Evolutionary conservation across 306 rosid species (phyloP).

Genomic region (Dalbergia cultrata): DNA sequence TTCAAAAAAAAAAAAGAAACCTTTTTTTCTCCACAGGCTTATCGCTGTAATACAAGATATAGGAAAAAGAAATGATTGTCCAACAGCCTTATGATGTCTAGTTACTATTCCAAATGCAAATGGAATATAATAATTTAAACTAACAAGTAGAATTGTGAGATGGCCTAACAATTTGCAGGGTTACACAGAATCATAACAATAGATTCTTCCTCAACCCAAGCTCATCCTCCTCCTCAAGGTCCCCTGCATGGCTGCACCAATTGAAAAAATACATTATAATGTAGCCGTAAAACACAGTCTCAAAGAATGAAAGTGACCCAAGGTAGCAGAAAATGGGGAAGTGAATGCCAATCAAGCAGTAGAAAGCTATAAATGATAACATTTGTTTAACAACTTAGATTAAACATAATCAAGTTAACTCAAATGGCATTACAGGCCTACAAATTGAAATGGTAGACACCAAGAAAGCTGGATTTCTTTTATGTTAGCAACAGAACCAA

Average conservation of each 20-base stretch:
- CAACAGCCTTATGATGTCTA: neutral
- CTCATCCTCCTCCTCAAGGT: constrained; percentile 14
- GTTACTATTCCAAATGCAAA: neutral
- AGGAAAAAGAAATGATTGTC: neutral
- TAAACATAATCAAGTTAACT: constrained; percentile 7
- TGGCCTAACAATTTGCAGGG: constrained; percentile 26
- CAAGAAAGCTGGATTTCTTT: neutral
- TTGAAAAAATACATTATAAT: neutral
- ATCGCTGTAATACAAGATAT: neutral
- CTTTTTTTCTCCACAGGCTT: neutral
- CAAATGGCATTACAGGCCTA: neutral
- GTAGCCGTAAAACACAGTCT: neutral
- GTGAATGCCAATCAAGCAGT: neutral
- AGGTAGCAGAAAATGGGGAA: neutral
- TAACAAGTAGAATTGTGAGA: neutral
- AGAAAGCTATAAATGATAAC: neutral
- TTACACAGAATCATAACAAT: constrained; percentile 18
- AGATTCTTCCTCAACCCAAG: neutral
- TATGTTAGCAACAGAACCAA: neutral
- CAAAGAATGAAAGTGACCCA: neutral
- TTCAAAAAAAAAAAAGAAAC: neutral
- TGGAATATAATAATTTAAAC: neutral
- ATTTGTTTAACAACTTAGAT: neutral
- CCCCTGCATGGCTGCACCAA: constrained; percentile 49
- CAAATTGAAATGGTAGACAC: constrained; percentile 5